These are phyloP conservation scores for Posidonia australis DNA, from an alignment of 106 monocot species.

Conservation along the genomic window DNA sequence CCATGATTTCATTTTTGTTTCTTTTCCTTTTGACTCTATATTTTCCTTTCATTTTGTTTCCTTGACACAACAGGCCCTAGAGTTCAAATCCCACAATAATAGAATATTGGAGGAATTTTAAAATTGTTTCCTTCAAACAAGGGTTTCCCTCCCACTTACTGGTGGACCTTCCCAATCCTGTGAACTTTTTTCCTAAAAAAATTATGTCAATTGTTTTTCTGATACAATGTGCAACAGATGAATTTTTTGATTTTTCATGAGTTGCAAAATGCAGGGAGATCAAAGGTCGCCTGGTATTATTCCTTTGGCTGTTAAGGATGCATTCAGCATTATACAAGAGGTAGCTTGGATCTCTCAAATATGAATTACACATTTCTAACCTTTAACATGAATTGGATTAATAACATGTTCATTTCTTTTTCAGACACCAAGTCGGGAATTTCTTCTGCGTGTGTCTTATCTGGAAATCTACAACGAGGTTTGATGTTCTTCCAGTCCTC, in stretches of 20 bases:
- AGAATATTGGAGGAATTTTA: too few species aligned
- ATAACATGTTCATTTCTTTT: slow-evolving; percentile 10
- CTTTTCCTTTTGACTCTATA: too few species aligned
- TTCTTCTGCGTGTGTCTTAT: slow-evolving; percentile 93
- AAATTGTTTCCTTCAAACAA: too few species aligned
- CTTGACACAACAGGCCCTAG: too few species aligned
- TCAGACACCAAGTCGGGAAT: slow-evolving; percentile 90
- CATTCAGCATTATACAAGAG: slow-evolving; percentile 96
- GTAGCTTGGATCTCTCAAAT: slow-evolving; percentile 14
- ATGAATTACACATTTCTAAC: too few species aligned
- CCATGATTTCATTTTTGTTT: too few species aligned
- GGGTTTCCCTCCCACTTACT: too few species aligned
- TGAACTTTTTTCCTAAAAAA: too few species aligned
- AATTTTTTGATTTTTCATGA: neutral
- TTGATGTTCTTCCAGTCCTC: slow-evolving; percentile 1
- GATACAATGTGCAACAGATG: neutral
- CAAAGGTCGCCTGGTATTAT: slow-evolving; percentile 97
- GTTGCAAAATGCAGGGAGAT: slow-evolving; percentile 55
- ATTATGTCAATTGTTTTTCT: neutral
- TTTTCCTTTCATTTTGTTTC: too few species aligned
- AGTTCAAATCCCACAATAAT: too few species aligned
- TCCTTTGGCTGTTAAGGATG: slow-evolving; percentile 96
- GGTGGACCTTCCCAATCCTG: too few species aligned
- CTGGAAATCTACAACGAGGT: slow-evolving; percentile 99
- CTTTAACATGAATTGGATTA: too few species aligned